phyloP scores from a whole-genome alignment of 1,284 basidiomycete genomes.

The Somion occarium region DNA sequence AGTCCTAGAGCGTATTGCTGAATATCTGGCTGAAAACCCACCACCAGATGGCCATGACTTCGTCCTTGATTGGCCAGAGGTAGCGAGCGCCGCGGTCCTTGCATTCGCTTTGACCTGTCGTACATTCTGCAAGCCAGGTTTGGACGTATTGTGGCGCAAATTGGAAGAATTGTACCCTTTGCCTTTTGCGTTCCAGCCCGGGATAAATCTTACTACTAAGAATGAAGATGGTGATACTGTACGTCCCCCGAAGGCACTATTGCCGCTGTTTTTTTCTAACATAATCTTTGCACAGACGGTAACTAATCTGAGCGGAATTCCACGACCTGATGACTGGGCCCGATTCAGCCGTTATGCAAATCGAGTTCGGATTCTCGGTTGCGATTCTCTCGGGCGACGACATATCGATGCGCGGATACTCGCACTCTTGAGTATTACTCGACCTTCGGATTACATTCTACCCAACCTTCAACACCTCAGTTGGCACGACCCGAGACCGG shows the following conservation, averaged over 20 bases:
- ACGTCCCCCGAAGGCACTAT: too few species aligned
- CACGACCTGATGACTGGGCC: neutral
- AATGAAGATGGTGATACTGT: too few species aligned
- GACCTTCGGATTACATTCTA: neutral
- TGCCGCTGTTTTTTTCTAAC: too few species aligned
- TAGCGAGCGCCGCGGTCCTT: too few species aligned
- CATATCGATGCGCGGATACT: too few species aligned
- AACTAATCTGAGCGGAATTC: neutral
- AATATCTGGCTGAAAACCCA: neutral
- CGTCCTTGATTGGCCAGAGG: too few species aligned
- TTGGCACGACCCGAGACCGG: neutral
- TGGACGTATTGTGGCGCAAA: neutral
- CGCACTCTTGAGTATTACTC: too few species aligned
- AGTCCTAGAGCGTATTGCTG: slow-evolving; percentile 36
- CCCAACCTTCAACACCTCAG: neutral
- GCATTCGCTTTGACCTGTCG: neutral
- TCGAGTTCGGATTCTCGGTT: neutral
- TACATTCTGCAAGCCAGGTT: neutral
- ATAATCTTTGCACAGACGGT: neutral
- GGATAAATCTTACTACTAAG: too few species aligned
- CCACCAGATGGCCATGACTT: too few species aligned
- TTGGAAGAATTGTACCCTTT: neutral
- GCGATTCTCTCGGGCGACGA: too few species aligned
- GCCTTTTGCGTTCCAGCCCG: neutral
- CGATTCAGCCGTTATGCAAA: neutral